Evolutionary conservation across 148 eudicot species (phyloP), one percentile per base, ranked within the genome.

Genomic region (Hydrangea macrophylla): DNA sequence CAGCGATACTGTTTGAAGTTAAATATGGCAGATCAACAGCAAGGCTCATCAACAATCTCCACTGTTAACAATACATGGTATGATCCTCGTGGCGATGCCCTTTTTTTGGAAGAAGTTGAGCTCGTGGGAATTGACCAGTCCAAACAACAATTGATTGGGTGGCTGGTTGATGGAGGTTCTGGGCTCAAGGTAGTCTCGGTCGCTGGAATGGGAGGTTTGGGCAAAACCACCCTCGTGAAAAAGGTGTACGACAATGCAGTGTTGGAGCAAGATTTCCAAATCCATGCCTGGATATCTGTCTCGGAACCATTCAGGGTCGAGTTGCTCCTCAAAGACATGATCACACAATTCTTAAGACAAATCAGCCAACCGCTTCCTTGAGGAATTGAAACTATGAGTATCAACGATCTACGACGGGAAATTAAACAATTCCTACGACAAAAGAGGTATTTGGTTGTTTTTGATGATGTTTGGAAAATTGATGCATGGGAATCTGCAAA

Each of bases 211-310:
- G 65, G 59, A 4, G 76, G 76, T 0, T 55, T 48, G 44, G 76
- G 76, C 11, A 73, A 73, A 27, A 73, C 70, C 26, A 73, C 76
- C 39, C 53, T 73, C 18, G 76, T 66, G 0, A 73, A 50, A 25
- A 58, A 57, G 18, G 64, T 64, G 3, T 72, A 9, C 24, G 70
- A 72, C 8, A 48, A 40, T n/a, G 26, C 48, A 23, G 0, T 9
- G 12, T 24, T 73, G 12, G 66, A 5, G 28, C 33, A 23, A 0
- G 13, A 35, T 15, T 66, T 73, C 11, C 11, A 58, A 0, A 2
- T 4, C 30, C 71, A 51, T 58, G 76, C 51, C 3, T 73, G 76
- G 76, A 0, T 73, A 5, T 44, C 53, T 58, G 60, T 65, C 35
- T 73, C 67, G 0, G 22, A 73, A 30, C 51, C 65, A 1, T 51